phyloP scores from a whole-genome alignment of 306 rosid genomes.

The Vachellia collinsii region DNA sequence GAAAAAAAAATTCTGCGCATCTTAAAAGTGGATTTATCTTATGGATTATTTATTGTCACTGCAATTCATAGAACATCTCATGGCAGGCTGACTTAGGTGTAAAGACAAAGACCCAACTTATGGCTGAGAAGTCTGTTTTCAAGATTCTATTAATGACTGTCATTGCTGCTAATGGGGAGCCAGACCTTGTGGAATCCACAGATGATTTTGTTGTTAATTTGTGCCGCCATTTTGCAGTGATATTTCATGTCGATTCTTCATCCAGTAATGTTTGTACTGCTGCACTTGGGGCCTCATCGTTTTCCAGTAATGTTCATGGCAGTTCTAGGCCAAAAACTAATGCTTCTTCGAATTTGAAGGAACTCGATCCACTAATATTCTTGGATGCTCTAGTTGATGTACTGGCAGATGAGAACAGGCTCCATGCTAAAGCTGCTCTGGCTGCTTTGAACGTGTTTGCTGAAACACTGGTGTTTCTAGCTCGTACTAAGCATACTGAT shows the following conservation, averaged over 20 bases:
- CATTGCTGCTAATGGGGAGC: constrained; percentile 88
- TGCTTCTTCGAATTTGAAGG: constrained; percentile 82
- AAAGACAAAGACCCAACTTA: constrained; percentile 97
- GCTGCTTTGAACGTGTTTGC: constrained; percentile 82
- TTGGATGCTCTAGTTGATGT: constrained; percentile 98
- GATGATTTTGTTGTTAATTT: constrained; percentile 91
- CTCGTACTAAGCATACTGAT: constrained; percentile 95
- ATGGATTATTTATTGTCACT: constrained; percentile 34
- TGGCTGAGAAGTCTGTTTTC: constrained; percentile 98
- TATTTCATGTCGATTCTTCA: constrained; percentile 80
- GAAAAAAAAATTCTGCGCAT: background rate
- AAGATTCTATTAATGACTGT: constrained; percentile 88
- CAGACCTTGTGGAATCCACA: constrained; percentile 73
- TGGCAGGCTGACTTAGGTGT: constrained; percentile 98
- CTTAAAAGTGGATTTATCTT: constrained; percentile 10
- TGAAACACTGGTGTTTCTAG: constrained; percentile 92
- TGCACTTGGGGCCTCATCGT: constrained; percentile 64
- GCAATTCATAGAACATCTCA: constrained; percentile 32
- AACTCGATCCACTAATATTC: constrained; percentile 91
- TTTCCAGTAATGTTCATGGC: constrained; percentile 58
- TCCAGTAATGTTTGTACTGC: constrained; percentile 53
- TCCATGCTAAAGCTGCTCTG: constrained; percentile 94
- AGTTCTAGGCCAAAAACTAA: constrained; percentile 67
- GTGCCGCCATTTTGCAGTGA: constrained; percentile 96
- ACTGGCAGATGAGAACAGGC: constrained; percentile 91